Percentiles rank a stretch among this genome's conserved stretches.
Evolutionary conservation across 164 flowering plant genomes (phyloP).

Genomic region (Chloranthus sessilifolius): DNA sequence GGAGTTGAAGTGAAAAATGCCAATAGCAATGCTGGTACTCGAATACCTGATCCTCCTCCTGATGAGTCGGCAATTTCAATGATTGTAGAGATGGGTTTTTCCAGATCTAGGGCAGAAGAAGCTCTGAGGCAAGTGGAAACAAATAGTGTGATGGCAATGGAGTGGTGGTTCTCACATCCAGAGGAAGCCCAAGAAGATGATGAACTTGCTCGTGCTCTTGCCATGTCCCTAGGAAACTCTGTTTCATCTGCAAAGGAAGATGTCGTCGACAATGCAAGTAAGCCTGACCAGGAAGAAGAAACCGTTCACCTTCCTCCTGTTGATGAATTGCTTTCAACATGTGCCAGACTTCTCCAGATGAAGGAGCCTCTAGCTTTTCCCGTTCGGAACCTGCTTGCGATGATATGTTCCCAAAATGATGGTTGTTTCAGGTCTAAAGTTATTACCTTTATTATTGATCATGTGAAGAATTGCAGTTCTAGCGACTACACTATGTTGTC

Average conservation of each 20-base stretch:
- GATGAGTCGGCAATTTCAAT: slow-evolving; percentile 81
- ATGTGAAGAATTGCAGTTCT: slow-evolving; percentile 49
- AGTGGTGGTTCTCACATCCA: slow-evolving; percentile 94
- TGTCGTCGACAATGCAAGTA: slow-evolving; percentile 33
- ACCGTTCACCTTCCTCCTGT: slow-evolving; percentile 71
- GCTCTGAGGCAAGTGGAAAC: slow-evolving; percentile 93
- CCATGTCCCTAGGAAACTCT: slow-evolving; percentile 88
- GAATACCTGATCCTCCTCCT: slow-evolving; percentile 79
- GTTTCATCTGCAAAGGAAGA: slow-evolving; percentile 59
- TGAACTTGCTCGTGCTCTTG: slow-evolving; percentile 99
- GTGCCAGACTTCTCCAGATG: slow-evolving; percentile 67
- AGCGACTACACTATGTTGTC: slow-evolving; percentile 43
- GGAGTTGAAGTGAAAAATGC: slow-evolving; percentile 89
- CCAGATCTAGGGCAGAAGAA: slow-evolving; percentile 92
- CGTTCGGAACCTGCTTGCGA: slow-evolving; percentile 79
- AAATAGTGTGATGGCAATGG: slow-evolving; percentile 98
- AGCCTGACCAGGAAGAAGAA: slow-evolving; percentile 58
- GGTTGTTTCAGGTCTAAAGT: slow-evolving; percentile 71
- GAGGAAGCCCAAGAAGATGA: slow-evolving; percentile 95
- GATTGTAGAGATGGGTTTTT: slow-evolving; percentile 98
- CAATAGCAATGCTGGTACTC: slow-evolving; percentile 38
- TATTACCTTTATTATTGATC: slow-evolving; percentile 62
- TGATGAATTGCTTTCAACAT: slow-evolving; percentile 75
- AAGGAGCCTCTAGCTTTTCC: slow-evolving; percentile 84
- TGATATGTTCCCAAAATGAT: slow-evolving; percentile 83